Evolutionary conservation across 257 asterid species (phyloP).

Genomic region (Nicotiana noctiflora): DNA sequence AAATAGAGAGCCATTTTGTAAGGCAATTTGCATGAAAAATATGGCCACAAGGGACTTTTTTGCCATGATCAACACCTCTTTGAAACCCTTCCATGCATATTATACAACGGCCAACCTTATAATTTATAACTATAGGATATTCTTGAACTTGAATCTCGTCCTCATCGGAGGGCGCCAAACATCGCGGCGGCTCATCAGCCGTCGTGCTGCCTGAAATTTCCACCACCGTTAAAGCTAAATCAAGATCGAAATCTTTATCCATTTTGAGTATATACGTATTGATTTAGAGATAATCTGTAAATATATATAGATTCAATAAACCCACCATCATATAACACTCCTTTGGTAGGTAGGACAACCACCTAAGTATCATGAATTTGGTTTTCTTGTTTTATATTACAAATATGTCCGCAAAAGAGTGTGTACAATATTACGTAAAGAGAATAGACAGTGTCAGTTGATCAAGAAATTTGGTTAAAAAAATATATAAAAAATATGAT

Average conservation of each 20-base stretch:
- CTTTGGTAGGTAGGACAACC: background rate
- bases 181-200: background rate
- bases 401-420: background rate
- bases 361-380: background rate
- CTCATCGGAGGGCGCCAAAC: background rate
- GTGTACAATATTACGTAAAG: background rate
- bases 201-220: background rate
- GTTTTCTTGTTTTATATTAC: background rate
- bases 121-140: background rate
- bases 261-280: background rate
- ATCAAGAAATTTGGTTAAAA: background rate
- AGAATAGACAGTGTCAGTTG: background rate
- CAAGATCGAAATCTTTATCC: constrained; percentile 25
- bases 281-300: background rate
- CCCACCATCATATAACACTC: background rate
- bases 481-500: background rate
- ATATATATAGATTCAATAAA: background rate
- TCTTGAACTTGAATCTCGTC: background rate
- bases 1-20: background rate
- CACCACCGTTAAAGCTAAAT: constrained; percentile 16
- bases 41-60: constrained; percentile 4
- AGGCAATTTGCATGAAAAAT: constrained; percentile 9
- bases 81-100: constrained; percentile 5
- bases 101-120: background rate
- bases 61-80: background rate